Evolutionary conservation across 108 stramenopile species (phyloP).

Genomic region (Pseudonitzschia delicatissima): DNA sequence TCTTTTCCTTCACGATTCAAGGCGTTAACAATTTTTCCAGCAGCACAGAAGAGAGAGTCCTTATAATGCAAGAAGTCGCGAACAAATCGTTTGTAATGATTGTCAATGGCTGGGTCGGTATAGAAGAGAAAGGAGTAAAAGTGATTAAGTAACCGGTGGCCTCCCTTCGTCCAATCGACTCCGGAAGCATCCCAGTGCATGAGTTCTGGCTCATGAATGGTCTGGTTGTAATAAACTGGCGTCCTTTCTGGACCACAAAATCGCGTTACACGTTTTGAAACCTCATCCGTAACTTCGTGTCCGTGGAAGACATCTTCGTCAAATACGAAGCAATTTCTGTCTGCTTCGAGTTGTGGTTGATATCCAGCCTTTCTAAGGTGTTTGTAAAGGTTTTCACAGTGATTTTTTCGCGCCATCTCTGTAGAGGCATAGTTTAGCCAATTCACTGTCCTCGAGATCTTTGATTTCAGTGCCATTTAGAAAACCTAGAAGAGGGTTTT

Average conservation of each 20-base stretch:
- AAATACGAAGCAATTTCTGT: conserved; percentile 66
- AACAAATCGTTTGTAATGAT: conserved; percentile 70
- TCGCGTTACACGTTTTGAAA: conserved; percentile 35
- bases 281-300: conserved; percentile 29
- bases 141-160: conserved; percentile 64
- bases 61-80: conserved; percentile 80
- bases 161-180: conserved; percentile 34
- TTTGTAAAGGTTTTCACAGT: conserved; percentile 35
- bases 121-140: conserved; percentile 83
- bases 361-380: conserved; percentile 25
- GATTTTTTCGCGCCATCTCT: conserved; percentile 10
- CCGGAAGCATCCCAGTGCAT: conserved; percentile 68
- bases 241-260: conserved; percentile 47
- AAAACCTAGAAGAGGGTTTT: conserved; percentile 9
- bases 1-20: conserved; percentile 54
- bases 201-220: conserved; percentile 44
- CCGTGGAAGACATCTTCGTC: conserved; percentile 46
- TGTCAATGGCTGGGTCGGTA: conserved; percentile 69
- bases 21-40: conserved; percentile 71
- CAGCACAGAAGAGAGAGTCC: conserved; percentile 85
- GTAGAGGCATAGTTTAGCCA: conserved; percentile 32
- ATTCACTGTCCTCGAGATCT: conserved; percentile 19
- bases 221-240: conserved; percentile 43
- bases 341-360: conserved; percentile 35
- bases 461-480: conserved; percentile 24